Conservation (phyloP, 768 basidiomycete species). For the Kwoniella botswanensis region DNA sequence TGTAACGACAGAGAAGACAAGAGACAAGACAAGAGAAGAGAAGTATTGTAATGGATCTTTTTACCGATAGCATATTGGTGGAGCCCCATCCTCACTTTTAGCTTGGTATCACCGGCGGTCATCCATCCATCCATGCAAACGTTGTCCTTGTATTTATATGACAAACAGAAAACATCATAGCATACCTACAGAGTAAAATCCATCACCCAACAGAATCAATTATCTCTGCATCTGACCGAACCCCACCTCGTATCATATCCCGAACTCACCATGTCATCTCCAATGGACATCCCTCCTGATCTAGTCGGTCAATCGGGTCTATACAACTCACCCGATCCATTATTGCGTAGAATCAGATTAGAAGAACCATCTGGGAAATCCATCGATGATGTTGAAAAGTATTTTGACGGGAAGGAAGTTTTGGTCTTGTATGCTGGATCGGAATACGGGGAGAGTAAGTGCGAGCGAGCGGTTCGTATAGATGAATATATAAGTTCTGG, state of each 20-base stretch:
- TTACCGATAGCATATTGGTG: too few species aligned
- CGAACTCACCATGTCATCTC: slow-evolving; percentile 6
- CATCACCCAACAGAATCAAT: background rate
- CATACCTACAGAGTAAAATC: too few species aligned
- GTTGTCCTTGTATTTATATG: too few species aligned
- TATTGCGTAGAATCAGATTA: slow-evolving; percentile 47
- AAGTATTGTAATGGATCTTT: background rate
- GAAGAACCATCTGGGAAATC: slow-evolving; percentile 48
- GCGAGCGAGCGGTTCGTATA: background rate
- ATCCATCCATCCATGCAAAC: too few species aligned
- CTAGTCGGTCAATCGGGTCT: slow-evolving; percentile 48
- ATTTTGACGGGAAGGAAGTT: slow-evolving; percentile 50
- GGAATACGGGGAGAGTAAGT: slow-evolving; percentile 46
- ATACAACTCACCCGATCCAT: slow-evolving; percentile 46
- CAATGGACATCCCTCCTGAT: slow-evolving; percentile 42
- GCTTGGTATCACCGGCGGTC: too few species aligned
- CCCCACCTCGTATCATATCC: too few species aligned
- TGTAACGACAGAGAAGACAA: background rate
- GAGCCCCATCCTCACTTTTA: too few species aligned
- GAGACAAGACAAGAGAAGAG: background rate
- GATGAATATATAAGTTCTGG: background rate
- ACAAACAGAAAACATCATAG: too few species aligned
- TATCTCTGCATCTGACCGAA: too few species aligned
- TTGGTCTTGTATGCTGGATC: slow-evolving; percentile 54
- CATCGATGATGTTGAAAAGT: slow-evolving; percentile 44